These are phyloP conservation scores for Phytophthora sp. DNA, from an alignment of 352 stramenopile species.

Conservation along the genomic window DNA sequence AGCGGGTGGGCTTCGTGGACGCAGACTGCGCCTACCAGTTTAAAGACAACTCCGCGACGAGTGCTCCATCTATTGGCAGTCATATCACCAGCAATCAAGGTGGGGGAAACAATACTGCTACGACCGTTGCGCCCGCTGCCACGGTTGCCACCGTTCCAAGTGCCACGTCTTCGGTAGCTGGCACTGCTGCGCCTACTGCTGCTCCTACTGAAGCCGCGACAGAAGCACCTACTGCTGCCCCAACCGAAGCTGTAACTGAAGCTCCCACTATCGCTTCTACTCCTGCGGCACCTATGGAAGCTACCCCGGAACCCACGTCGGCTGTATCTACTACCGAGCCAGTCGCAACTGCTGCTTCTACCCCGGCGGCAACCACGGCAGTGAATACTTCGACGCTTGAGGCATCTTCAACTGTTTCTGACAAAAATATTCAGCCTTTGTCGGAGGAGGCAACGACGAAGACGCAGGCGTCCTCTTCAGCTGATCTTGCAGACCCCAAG, in stretches of 20 bases:
- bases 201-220: constrained; percentile 7
- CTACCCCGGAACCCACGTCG: not conserved
- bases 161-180: constrained; percentile 1
- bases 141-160: constrained; percentile 3
- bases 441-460: constrained; percentile 12
- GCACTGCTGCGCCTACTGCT: constrained; percentile 6
- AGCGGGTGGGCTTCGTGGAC: constrained; percentile 82
- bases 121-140: constrained; percentile 1
- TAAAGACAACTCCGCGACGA: constrained; percentile 11
- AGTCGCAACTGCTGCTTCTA: not conserved
- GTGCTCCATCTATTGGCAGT: constrained; percentile 5
- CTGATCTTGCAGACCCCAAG: constrained; percentile 9
- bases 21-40: constrained; percentile 55
- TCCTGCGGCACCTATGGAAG: not conserved
- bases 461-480: constrained; percentile 19
- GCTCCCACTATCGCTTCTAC: constrained; percentile 3
- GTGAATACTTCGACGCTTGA: constrained; percentile 11
- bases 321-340: not conserved
- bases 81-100: constrained; percentile 8
- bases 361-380: constrained; percentile 2
- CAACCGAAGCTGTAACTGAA: not conserved
- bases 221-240: constrained; percentile 3
- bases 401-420: constrained; percentile 6
- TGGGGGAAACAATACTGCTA: constrained; percentile 10
- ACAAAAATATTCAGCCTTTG: constrained; percentile 16